phyloP scores from a whole-genome alignment of 495 filamentous ascomycete genomes.

The Penicillium pulvis region DNA sequence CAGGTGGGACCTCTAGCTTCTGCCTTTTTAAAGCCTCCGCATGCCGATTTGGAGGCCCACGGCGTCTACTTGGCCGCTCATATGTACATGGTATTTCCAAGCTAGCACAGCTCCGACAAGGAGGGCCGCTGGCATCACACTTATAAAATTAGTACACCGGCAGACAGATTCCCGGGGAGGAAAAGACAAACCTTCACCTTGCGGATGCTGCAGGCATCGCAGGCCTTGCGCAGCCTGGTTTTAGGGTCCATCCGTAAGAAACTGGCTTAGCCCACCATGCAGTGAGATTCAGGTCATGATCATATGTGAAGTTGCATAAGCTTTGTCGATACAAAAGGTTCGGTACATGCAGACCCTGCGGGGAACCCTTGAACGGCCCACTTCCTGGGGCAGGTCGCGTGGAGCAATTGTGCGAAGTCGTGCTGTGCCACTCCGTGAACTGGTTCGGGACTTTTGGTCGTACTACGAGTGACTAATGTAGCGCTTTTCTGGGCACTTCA shows the following conservation, averaged over 20 bases:
- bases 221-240: constrained; percentile 71
- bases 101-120: constrained; percentile 76
- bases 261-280: constrained; percentile 26
- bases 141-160: constrained; percentile 33
- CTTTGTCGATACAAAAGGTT: constrained; percentile 9
- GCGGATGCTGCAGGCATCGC: constrained; percentile 80
- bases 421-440: neutral
- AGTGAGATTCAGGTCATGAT: constrained; percentile 25
- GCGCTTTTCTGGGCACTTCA: neutral
- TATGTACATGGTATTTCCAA: constrained; percentile 86
- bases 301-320: constrained; percentile 8
- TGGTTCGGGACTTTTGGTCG: neutral
- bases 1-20: constrained; percentile 47
- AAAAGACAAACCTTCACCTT: constrained; percentile 72
- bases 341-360: constrained; percentile 16
- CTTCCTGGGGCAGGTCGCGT: constrained; percentile 1
- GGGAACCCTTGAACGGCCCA: constrained; percentile 22
- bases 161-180: constrained; percentile 8
- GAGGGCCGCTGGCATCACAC: constrained; percentile 80
- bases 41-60: constrained; percentile 84
- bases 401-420: constrained; percentile 4
- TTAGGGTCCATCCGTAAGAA: constrained; percentile 41
- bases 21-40: constrained; percentile 78
- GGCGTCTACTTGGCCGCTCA: constrained; percentile 71
- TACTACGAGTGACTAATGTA: neutral